A percentile compares a stretch with the other conserved stretches of the same genome.
Evolutionary conservation across 495 filamentous ascomycete genomes (phyloP).

Genomic region (Hyaloscypha bicolor): DNA sequence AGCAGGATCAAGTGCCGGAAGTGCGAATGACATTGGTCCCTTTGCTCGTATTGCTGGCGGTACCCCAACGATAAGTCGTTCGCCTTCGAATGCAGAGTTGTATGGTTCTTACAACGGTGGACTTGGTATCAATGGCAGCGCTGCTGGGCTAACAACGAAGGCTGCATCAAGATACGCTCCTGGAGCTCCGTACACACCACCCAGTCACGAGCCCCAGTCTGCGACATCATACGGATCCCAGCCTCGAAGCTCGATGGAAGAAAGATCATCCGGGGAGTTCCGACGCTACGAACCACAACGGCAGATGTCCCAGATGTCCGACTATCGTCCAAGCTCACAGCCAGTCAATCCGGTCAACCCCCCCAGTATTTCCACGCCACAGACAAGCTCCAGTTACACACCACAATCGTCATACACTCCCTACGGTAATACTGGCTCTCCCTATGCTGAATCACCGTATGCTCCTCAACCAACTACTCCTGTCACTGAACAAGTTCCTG

Average conservation of each 20-base stretch:
- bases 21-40: slow-evolving; percentile 66
- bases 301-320: slow-evolving; percentile 45
- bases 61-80: slow-evolving; percentile 82
- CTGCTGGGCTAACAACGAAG: slow-evolving; percentile 31
- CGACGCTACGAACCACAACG: slow-evolving; percentile 43
- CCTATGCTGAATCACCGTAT: slow-evolving; percentile 18
- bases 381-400: slow-evolving; percentile 20
- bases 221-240: slow-evolving; percentile 43
- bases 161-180: slow-evolving; percentile 68
- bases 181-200: slow-evolving; percentile 34
- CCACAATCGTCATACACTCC: slow-evolving; percentile 25
- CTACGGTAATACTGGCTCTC: slow-evolving; percentile 15
- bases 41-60: slow-evolving; percentile 78
- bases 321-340: slow-evolving; percentile 40
- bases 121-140: slow-evolving; percentile 22
- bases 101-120: slow-evolving; percentile 58
- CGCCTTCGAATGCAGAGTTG: slow-evolving; percentile 74
- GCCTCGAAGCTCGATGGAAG: slow-evolving; percentile 48
- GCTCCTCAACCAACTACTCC: slow-evolving; percentile 20
- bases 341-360: slow-evolving; percentile 9
- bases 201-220: slow-evolving; percentile 36
- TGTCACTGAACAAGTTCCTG: slow-evolving; percentile 18
- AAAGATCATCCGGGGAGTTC: slow-evolving; percentile 43
- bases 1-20: slow-evolving; percentile 59
- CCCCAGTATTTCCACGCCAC: slow-evolving; percentile 19